These are phyloP conservation scores for Adansonia gregorii DNA, from an alignment of 441 rosid genomes.

Conservation along the genomic window DNA sequence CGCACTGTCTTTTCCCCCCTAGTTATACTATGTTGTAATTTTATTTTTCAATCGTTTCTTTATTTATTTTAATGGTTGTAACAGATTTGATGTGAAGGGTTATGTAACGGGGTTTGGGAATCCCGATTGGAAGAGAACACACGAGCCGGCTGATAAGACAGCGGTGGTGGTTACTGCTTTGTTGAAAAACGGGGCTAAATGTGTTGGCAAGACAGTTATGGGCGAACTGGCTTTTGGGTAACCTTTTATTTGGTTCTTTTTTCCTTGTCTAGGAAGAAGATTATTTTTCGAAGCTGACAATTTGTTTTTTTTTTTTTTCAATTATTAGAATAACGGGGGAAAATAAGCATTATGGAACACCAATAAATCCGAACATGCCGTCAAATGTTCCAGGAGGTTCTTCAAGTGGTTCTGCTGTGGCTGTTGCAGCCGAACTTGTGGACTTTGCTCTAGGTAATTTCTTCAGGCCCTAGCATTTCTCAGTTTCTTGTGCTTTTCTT, in stretches of 20 bases:
- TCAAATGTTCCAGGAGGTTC: constrained; percentile 89
- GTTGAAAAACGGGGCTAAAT: constrained; percentile 86
- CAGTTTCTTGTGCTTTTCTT: not conserved
- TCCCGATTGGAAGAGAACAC: constrained; percentile 81
- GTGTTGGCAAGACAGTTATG: constrained; percentile 87
- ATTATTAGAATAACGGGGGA: constrained; percentile 71
- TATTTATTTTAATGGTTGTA: constrained; percentile 20
- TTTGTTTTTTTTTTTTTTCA: not conserved
- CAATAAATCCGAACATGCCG: constrained; percentile 69
- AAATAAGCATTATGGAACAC: constrained; percentile 84
- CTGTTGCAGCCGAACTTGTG: constrained; percentile 82
- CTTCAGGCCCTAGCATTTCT: constrained; percentile 19
- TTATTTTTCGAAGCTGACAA: not conserved
- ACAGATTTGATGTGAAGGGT: constrained; percentile 83
- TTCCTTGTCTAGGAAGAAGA: not conserved
- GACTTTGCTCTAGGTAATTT: constrained; percentile 89
- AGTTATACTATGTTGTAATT: not conserved
- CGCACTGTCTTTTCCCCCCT: not conserved
- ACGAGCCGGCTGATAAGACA: constrained; percentile 71
- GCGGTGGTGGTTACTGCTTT: constrained; percentile 72
- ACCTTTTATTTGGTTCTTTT: not conserved
- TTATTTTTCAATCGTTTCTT: not conserved
- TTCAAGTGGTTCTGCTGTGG: constrained; percentile 95
- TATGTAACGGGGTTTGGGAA: constrained; percentile 82
- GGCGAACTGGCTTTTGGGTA: constrained; percentile 89